A percentile compares a stretch with the other conserved stretches of the same genome.
Conservation (phyloP, 2,329 filamentous ascomycete genomes). For the Colletotrichum sojae region DNA sequence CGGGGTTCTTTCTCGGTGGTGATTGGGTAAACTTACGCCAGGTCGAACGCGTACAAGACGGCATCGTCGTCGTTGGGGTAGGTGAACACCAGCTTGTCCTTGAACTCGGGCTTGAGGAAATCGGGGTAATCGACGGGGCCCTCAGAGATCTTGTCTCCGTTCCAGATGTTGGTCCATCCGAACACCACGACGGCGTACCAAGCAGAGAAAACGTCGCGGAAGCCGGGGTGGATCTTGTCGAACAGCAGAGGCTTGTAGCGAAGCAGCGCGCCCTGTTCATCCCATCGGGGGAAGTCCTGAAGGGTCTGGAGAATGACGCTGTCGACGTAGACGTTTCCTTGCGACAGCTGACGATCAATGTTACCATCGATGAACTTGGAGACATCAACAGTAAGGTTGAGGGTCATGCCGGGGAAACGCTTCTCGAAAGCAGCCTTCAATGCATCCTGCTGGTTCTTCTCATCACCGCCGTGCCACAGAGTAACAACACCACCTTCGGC, state of each 20-base stretch:
- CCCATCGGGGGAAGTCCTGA: conserved; percentile 56
- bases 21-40: conserved; percentile 55
- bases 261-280: conserved; percentile 60
- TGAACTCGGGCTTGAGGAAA: conserved; percentile 63
- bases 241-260: conserved; percentile 65
- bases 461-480: conserved; percentile 64
- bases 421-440: conserved; percentile 60
- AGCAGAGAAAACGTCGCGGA: conserved; percentile 56
- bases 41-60: conserved; percentile 63
- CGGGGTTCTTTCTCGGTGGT: too few relatives aligned
- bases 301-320: conserved; percentile 46
- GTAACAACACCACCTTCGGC: conserved; percentile 62
- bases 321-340: conserved; percentile 57
- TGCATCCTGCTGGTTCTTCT: conserved; percentile 51
- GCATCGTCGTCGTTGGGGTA: conserved; percentile 73
- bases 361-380: conserved; percentile 66
- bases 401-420: conserved; percentile 63
- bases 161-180: conserved; percentile 54
- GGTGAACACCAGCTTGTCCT: conserved; percentile 66
- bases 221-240: conserved; percentile 55
- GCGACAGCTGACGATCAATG: conserved; percentile 61
- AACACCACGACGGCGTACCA: conserved; percentile 58
- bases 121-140: conserved; percentile 57
- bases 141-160: conserved; percentile 52
- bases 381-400: conserved; percentile 62